A percentile compares a stretch with the other conserved stretches of the same genome.
Conservation (phyloP, 306 rosid genomes). For the Cajanus cajan region DNA sequence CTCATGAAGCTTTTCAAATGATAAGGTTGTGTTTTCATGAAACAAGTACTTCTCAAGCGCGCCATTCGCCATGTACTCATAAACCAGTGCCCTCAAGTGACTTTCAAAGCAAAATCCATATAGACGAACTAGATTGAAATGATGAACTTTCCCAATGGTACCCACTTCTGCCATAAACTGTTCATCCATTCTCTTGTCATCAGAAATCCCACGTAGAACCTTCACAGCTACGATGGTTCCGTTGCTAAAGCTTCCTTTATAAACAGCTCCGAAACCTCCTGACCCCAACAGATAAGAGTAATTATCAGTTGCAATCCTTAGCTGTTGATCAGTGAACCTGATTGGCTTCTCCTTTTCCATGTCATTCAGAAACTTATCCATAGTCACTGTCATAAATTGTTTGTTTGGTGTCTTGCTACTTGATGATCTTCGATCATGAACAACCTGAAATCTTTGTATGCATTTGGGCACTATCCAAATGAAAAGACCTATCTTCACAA, state of each 20-base stretch:
- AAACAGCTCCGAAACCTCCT: slow-evolving; percentile 41
- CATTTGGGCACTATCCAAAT: not conserved
- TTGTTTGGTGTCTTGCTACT: not conserved
- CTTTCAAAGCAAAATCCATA: slow-evolving; percentile 41
- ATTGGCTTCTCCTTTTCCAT: slow-evolving; percentile 9
- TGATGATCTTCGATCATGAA: not conserved
- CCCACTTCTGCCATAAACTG: slow-evolving; percentile 31
- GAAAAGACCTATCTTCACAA: not conserved
- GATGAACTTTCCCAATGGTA: slow-evolving; percentile 26
- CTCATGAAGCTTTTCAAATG: slow-evolving; percentile 34
- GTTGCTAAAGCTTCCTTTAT: not conserved
- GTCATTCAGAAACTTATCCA: not conserved
- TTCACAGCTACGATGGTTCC: slow-evolving; percentile 33
- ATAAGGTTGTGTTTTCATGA: not conserved
- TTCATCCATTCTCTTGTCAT: not conserved
- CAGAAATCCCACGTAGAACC: not conserved
- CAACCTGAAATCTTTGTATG: not conserved
- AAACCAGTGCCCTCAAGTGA: slow-evolving; percentile 37
- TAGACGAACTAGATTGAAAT: slow-evolving; percentile 39
- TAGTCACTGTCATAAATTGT: not conserved
- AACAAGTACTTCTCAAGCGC: slow-evolving; percentile 37
- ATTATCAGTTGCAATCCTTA: slow-evolving; percentile 28
- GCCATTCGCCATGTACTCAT: slow-evolving; percentile 30
- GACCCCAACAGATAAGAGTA: slow-evolving; percentile 32
- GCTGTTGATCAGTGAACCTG: not conserved